Conservation (phyloP, 1,284 basidiomycete genomes). For the Trichosporon sp. region DNA sequence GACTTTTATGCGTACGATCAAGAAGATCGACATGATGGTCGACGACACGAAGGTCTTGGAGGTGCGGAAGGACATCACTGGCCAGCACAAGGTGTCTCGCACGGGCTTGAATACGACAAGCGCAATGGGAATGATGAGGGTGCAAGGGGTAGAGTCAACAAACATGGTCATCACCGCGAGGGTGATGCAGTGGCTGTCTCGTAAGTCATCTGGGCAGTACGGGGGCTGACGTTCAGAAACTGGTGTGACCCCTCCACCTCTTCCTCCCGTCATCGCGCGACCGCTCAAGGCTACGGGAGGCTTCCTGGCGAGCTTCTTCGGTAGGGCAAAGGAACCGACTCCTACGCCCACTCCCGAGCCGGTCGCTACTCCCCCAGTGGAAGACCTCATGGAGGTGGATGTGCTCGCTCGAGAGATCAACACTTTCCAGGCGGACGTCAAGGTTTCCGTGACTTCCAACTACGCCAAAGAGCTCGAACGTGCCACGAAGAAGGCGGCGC, state of each 20-base stretch:
- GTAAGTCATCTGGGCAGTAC: conserved; percentile 17
- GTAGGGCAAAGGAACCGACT: conserved; percentile 41
- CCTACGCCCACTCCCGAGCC: conserved; percentile 48
- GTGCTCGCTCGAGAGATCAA: conserved; percentile 68
- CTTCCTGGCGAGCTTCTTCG: conserved; percentile 57
- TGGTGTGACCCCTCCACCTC: conserved; percentile 52
- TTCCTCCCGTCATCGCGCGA: conserved; percentile 33
- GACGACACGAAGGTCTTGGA: conserved; percentile 71
- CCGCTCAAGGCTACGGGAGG: conserved; percentile 66
- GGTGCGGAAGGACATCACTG: conserved; percentile 65
- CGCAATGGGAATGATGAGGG: conserved; percentile 59
- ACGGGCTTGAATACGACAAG: conserved; percentile 48
- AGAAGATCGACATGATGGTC: conserved; percentile 69
- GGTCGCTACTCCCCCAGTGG: conserved; percentile 42
- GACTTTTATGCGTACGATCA: conserved; percentile 84
- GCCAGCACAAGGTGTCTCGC: conserved; percentile 57
- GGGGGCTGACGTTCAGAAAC: conserved; percentile 52
- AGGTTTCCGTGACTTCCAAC: conserved; percentile 66
- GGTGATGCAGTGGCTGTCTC: conserved; percentile 65
- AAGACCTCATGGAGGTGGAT: conserved; percentile 57
- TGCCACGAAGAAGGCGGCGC: conserved; percentile 93
- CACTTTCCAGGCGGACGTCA: conserved; percentile 75
- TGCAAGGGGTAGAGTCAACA: conserved; percentile 60
- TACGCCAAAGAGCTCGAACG: conserved; percentile 74
- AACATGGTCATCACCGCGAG: conserved; percentile 74